A percentile compares a stretch with the other conserved stretches of the same genome.
Evolutionary conservation across 2,329 filamentous ascomycete genomes (phyloP).

Genomic region (Monilinia fructigena): DNA sequence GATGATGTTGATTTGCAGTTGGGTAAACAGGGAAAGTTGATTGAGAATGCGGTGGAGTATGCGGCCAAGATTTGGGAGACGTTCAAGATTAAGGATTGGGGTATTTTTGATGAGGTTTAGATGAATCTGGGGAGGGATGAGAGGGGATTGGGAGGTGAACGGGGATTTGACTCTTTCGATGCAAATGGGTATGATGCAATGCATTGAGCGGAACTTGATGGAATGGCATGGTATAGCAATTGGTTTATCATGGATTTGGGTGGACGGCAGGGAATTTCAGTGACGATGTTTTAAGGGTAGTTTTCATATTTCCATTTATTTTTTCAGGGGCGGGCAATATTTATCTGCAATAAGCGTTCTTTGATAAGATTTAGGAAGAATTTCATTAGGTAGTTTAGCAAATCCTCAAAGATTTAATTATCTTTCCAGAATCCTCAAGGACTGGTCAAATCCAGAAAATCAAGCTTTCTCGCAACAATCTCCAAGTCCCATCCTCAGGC

Average conservation of each 20-base stretch:
- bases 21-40: slow-evolving; percentile 64
- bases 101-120: slow-evolving; percentile 52
- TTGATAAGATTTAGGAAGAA: not conserved
- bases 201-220: too few relatives aligned
- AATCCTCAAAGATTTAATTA: not conserved
- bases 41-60: slow-evolving; percentile 68
- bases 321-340: slow-evolving; percentile 4
- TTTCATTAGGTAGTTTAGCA: not conserved
- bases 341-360: not conserved
- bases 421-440: slow-evolving; percentile 26
- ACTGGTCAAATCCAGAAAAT: slow-evolving; percentile 39
- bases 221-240: not conserved
- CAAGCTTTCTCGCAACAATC: slow-evolving; percentile 36
- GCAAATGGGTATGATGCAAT: too few relatives aligned
- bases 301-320: slow-evolving; percentile 5
- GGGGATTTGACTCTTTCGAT: not conserved
- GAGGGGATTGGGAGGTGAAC: too few relatives aligned
- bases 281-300: not conserved
- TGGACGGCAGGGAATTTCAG: not conserved
- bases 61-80: slow-evolving; percentile 66
- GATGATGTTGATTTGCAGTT: slow-evolving; percentile 68
- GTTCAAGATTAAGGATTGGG: slow-evolving; percentile 79
- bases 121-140: not conserved
- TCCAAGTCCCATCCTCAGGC: slow-evolving; percentile 28
- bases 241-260: not conserved